Evolutionary conservation across 1,284 basidiomycete species (phyloP).

Genomic region (Trametes versicolor): DNA sequence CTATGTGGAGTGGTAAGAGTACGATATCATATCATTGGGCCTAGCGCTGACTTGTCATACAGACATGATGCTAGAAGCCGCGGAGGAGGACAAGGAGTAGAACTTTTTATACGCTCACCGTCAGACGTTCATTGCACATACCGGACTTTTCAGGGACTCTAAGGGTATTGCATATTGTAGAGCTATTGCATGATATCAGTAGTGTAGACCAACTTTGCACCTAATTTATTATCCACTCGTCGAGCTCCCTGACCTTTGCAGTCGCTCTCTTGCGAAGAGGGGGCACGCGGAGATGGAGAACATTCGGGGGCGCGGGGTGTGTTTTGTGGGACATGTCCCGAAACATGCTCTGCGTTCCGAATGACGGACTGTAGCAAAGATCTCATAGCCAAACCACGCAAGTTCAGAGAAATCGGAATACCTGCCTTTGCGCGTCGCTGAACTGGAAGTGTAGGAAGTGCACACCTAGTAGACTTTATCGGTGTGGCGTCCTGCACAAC

Average conservation of each 20-base stretch:
- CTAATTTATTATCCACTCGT: constrained; percentile 32
- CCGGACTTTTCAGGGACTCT: constrained; percentile 26
- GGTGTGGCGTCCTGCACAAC: too few relatives aligned
- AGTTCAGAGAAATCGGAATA: too few relatives aligned
- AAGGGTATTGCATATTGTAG: constrained; percentile 29
- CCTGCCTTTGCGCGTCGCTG: too few relatives aligned
- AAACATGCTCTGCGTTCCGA: too few relatives aligned
- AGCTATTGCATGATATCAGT: constrained; percentile 33
- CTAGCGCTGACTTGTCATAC: neutral
- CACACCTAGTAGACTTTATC: too few relatives aligned
- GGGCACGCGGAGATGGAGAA: too few relatives aligned
- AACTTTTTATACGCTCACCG: constrained; percentile 23
- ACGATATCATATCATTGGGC: neutral
- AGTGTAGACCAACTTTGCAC: constrained; percentile 34
- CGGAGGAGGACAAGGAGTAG: constrained; percentile 54
- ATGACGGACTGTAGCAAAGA: too few relatives aligned
- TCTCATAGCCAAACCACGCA: too few relatives aligned
- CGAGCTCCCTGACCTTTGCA: neutral
- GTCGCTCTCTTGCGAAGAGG: neutral
- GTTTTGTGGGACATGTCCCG: too few relatives aligned
- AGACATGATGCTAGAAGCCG: constrained; percentile 69
- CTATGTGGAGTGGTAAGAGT: constrained; percentile 72
- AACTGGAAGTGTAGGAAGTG: too few relatives aligned
- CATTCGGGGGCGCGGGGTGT: too few relatives aligned
- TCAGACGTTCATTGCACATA: constrained; percentile 30